Evolutionary conservation across 176 grass and related monocot genomes (phyloP).

Genomic region (Stipa capillata): DNA sequence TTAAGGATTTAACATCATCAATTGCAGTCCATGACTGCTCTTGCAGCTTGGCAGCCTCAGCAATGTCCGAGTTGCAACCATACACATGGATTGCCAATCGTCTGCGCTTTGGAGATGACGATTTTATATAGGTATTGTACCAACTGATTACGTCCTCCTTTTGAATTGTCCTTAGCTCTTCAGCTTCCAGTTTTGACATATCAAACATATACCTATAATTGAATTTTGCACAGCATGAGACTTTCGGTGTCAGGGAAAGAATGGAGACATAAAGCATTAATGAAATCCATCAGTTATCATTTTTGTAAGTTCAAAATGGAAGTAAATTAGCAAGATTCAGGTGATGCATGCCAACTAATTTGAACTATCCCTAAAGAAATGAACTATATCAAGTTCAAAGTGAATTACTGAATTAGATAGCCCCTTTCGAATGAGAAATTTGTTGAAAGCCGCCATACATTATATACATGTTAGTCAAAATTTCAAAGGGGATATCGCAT

Average conservation of each 20-base stretch:
- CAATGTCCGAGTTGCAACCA: slow-evolving; percentile 61
- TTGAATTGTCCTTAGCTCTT: slow-evolving; percentile 70
- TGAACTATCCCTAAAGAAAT: too few relatives aligned
- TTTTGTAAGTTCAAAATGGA: not conserved
- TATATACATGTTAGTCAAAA: not conserved
- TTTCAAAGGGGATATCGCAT: not conserved
- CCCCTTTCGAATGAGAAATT: not conserved
- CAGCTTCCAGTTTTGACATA: slow-evolving; percentile 78
- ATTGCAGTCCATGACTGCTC: slow-evolving; percentile 55
- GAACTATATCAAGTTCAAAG: not conserved
- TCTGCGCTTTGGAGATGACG: slow-evolving; percentile 51
- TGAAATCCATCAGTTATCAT: not conserved
- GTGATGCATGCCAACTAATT: not conserved
- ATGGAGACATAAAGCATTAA: not conserved
- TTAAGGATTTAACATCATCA: slow-evolving; percentile 63
- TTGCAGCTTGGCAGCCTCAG: slow-evolving; percentile 48
- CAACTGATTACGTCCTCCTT: slow-evolving; percentile 78
- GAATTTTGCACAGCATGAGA: not conserved
- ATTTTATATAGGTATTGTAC: slow-evolving; percentile 74
- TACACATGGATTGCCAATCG: slow-evolving; percentile 67
- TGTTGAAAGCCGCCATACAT: not conserved
- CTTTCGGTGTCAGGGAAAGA: not conserved
- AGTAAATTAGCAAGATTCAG: not conserved
- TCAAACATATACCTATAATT: slow-evolving; percentile 74
- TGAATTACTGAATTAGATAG: not conserved